Evolutionary conservation across 2,329 filamentous ascomycete species (phyloP), one percentile per base, ranked within the genome.

Genomic region (Ophiostoma perfectum): DNA sequence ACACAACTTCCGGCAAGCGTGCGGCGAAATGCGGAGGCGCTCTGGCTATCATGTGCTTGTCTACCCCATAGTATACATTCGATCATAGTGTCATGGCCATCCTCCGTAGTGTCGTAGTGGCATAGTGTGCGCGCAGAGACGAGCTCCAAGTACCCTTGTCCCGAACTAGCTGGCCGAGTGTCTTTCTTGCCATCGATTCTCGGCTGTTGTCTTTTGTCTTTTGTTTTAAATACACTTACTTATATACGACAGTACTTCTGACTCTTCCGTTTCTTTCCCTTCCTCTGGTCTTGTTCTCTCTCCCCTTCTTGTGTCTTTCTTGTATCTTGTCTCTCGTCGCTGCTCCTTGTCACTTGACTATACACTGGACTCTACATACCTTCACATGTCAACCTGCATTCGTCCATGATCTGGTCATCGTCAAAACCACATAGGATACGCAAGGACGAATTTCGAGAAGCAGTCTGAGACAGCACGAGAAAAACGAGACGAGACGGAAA

Each of bases 381-480:
- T 38, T 16, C 64, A 18, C 65, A 65, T 60, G 47, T 47, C 45
- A 65, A 14, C 18, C 44, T 5, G 5, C 14, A 60, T 65, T 39
- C 66, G 63, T 72, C 71, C 69, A 72, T 72, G 71, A 69, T 66
- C 70, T 69, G 63, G 52, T 39, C 65, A 67, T 72, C 69, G 72
- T 68, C 70, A 65, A 73, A 72, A 68, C 72, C 72, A 11, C 71
- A 62, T 55, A 68, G 72, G 64, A 73, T 71, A 73, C 71, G 72
- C 47, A 73, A 73, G 71, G 72, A 73, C 72, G 72, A 73, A 68
- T 73, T 71, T 67, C 71, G 72, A 64, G 68, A 70, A 71, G 18
- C 60, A 63, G 60, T 8, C 39, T 63, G 60, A 63, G 18, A 42
- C 3, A 6, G 16, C 27, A 36, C 8, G 7, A 39, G 18, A 60